Percentiles rank a stretch among this genome's conserved stretches.
phyloP scores from a whole-genome alignment of 129 eudicot genomes.

The Arctium minus region DNA sequence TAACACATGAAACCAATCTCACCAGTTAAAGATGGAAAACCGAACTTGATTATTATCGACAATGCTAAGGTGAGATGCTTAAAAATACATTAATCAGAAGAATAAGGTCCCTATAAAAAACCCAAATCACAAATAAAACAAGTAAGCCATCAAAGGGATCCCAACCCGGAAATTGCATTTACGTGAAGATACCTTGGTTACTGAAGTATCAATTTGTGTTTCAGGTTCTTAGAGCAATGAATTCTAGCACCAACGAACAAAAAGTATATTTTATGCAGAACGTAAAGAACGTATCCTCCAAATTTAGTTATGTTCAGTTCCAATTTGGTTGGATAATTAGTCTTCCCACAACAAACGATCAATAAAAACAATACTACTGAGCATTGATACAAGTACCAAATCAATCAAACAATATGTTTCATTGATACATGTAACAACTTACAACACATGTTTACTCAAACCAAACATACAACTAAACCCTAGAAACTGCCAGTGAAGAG shows the following conservation, averaged over 20 bases:
- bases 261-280: neutral
- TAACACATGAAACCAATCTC: neutral
- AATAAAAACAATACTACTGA: neutral
- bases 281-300: neutral
- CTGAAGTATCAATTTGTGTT: neutral
- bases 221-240: neutral
- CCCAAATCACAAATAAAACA: neutral
- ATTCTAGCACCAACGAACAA: too few species aligned
- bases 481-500: neutral
- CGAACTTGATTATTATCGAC: neutral
- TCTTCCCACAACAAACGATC: neutral
- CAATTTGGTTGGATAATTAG: neutral
- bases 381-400: neutral
- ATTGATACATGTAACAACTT: neutral
- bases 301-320: neutral
- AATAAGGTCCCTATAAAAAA: neutral
- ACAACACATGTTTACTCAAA: neutral
- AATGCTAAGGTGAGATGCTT: neutral
- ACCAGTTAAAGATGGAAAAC: neutral
- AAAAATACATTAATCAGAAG: neutral
- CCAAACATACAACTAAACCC: constrained; percentile 8
- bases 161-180: neutral
- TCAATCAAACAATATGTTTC: neutral
- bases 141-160: neutral
- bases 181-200: neutral